A percentile compares a stretch with the other conserved stretches of the same genome.
These are phyloP conservation scores for carrot (Daucus carota) DNA, from an alignment of 129 eudicot genomes.

Conservation along the genomic window DH1_v3.0 NC_030382.2:47609501-47610000, in stretches of 20 bases:
- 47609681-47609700: neutral
- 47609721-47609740: neutral
- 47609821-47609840: conserved; percentile 77
- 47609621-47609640: neutral
- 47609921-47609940: neutral
- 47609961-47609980: conserved; percentile 73
- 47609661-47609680: neutral
- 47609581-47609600: neutral
- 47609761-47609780: conserved; percentile 90
- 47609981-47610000: conserved; percentile 90
- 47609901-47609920: neutral
- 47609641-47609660: neutral
- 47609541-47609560: neutral
- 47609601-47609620: too few species aligned
- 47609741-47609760: conserved; percentile 96
- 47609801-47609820: conserved; percentile 82
- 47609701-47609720: neutral
- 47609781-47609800: conserved; percentile 77
- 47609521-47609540: neutral
- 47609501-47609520: neutral
- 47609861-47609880: neutral
- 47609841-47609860: conserved; percentile 69
- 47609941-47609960: neutral
- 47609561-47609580: neutral
- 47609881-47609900: neutral